Base-by-base conservation (phyloP, 164 flowering plant species). In the Stephania yunnanensis region DNA sequence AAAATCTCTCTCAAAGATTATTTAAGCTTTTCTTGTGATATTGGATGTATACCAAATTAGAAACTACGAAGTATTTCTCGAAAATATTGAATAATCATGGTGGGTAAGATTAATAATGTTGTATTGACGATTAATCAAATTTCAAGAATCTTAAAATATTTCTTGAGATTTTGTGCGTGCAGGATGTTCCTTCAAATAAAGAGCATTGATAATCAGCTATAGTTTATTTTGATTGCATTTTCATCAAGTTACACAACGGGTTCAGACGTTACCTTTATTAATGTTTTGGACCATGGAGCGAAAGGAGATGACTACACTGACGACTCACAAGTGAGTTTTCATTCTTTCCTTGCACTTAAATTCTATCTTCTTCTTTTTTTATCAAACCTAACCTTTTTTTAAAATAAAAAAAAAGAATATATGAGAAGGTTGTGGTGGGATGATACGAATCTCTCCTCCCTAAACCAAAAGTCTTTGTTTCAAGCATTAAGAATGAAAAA, bases 271-370 rank as follows among this genome's bases (percentile, higher is more conserved):
- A 25, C 9, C 68, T 65, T 53, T 13, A 11, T 72, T 22, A 72
- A 58, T 53, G 74, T 72, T 55, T 29, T 31, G 17, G 25, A 72
- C 15, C 30, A 53, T 58, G 74, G 74, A 55, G 74, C 66, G 7
- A n/a, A 25, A 53, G 74, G 74, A 8, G n/a, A 72, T 72, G 66
- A 67, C 20, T 31, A 55, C 12, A 72, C 67, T 5, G 66, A 72
- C 31, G 65, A 72, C 58, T 55, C 67, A 12, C 46, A 50, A 12
- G 73, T 71, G 53, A 63, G 7, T 19, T 2, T 9, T 63, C 20
- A 2, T 19, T 19, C 20, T 2, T 63, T 19, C 20, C 7, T 22
- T 63, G 7, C 15, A 63, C 20, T 9, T 19, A 7, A 6, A 4
- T 36, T 61, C 15, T 50, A 11, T 50, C 15, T 50, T 11, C n/a